Conservation (phyloP, 176 grass and related monocot genomes). For the Microstegium vimineum region DNA sequence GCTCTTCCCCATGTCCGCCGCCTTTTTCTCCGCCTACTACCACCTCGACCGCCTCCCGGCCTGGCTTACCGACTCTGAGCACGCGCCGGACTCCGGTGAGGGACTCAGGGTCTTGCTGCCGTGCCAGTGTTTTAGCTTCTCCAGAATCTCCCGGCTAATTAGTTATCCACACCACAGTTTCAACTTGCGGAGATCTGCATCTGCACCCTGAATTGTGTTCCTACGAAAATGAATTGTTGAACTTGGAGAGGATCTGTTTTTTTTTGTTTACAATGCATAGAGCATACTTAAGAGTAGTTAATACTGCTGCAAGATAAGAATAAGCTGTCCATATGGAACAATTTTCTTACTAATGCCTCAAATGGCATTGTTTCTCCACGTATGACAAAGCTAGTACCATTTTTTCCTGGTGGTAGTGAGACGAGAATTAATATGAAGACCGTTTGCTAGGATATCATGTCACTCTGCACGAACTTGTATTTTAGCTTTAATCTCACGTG, state of each 20-base stretch:
- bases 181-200: neutral
- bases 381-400: neutral
- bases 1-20: conserved; percentile 48
- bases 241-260: neutral
- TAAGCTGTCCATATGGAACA: neutral
- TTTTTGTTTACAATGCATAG: neutral
- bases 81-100: neutral
- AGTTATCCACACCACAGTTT: neutral
- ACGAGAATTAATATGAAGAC: neutral
- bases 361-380: neutral
- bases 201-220: neutral
- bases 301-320: neutral
- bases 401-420: neutral
- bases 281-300: neutral
- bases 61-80: neutral
- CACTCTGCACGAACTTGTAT: neutral
- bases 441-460: neutral
- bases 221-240: neutral
- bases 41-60: conserved; percentile 24
- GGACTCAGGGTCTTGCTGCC: neutral
- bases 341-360: neutral
- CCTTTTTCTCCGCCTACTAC: conserved; percentile 46
- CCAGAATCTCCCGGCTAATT: neutral
- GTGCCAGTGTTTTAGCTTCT: neutral
- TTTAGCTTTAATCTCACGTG: neutral